Conservation (phyloP, 2,329 filamentous ascomycete species). For the Didymella arachidicola region DNA sequence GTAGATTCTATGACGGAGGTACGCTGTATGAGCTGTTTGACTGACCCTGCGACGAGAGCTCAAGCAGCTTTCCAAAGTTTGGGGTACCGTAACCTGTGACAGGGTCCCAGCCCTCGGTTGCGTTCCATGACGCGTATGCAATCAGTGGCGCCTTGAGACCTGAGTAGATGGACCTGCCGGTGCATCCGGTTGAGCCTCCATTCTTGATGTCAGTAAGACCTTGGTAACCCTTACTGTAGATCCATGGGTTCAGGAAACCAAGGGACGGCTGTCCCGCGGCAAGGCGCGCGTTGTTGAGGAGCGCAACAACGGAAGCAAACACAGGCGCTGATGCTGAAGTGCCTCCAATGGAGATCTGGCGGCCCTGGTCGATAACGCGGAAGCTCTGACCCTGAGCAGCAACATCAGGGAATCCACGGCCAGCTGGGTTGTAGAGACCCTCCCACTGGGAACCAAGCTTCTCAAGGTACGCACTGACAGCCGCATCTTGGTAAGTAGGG, state of each 20-base stretch:
- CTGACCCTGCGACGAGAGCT: constrained; percentile 32
- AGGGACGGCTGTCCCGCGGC: constrained; percentile 45
- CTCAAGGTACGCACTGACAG: constrained; percentile 51
- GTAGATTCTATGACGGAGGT: background rate
- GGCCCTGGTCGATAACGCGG: constrained; percentile 48
- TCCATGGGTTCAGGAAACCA: constrained; percentile 53
- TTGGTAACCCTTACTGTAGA: constrained; percentile 52
- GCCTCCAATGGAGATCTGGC: constrained; percentile 44
- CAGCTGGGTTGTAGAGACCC: constrained; percentile 54
- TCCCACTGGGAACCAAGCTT: constrained; percentile 51
- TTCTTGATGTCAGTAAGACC: constrained; percentile 60
- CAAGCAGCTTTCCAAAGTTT: constrained; percentile 46
- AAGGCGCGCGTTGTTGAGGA: constrained; percentile 51
- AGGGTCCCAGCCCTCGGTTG: constrained; percentile 60
- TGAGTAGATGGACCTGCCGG: constrained; percentile 49
- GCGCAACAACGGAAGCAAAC: constrained; percentile 48
- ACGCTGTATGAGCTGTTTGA: constrained; percentile 29
- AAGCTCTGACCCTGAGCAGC: constrained; percentile 51
- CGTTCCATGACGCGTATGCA: constrained; percentile 60
- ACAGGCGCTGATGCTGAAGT: constrained; percentile 52
- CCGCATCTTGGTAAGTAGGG: constrained; percentile 54
- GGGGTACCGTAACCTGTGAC: constrained; percentile 56
- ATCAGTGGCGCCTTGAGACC: constrained; percentile 52
- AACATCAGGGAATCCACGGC: constrained; percentile 57
- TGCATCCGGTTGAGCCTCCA: constrained; percentile 58